phyloP scores from a whole-genome alignment of 1,284 basidiomycete species.

The Phlebopus sp. region DNA sequence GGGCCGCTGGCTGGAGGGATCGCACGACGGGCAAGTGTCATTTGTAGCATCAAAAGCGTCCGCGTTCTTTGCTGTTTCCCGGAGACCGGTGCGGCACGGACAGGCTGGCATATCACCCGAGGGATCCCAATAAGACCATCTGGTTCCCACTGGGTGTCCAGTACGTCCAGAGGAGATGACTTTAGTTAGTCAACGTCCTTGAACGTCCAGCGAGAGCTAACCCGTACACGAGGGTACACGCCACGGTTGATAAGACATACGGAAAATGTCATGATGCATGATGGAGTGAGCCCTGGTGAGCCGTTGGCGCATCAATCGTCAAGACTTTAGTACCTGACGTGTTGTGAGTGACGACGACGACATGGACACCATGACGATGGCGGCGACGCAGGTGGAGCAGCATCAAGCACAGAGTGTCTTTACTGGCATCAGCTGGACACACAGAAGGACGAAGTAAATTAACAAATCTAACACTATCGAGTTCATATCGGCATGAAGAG shows the following conservation, averaged over 20 bases:
- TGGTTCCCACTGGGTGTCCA: slow-evolving; percentile 12
- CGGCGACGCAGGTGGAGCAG: slow-evolving; percentile 3
- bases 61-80: slow-evolving; percentile 14
- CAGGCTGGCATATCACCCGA: slow-evolving; percentile 1
- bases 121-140: slow-evolving; percentile 5
- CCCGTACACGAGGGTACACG: background rate
- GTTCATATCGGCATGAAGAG: slow-evolving; percentile 17
- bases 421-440: slow-evolving; percentile 24
- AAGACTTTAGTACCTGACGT: background rate
- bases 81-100: background rate
- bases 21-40: slow-evolving; percentile 5
- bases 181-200: background rate
- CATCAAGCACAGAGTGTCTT: slow-evolving; percentile 8
- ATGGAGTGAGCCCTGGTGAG: background rate
- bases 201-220: background rate
- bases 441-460: slow-evolving; percentile 19
- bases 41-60: slow-evolving; percentile 10
- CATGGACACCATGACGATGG: background rate
- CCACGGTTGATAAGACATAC: background rate
- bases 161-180: background rate
- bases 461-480: slow-evolving; percentile 13
- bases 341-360: too few species aligned
- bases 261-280: background rate
- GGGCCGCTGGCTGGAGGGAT: slow-evolving; percentile 1
- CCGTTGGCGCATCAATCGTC: background rate